phyloP scores from a whole-genome alignment of 2,329 filamentous ascomycete genomes.

The Neofusicoccum ribis region DNA sequence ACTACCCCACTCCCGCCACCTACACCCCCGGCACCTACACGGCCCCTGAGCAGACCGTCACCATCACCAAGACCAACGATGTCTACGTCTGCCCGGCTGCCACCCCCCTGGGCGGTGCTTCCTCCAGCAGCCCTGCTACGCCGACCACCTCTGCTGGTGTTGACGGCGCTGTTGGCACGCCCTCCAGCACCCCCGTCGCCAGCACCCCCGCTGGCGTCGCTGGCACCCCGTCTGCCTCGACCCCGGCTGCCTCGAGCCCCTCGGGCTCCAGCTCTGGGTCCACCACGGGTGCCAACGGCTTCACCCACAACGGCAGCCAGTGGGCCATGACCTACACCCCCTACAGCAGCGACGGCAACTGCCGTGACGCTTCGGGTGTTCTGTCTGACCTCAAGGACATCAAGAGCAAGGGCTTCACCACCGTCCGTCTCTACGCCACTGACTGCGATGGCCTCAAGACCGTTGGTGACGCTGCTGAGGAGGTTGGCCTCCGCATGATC shows the following conservation, averaged over 20 bases:
- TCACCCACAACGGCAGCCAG: slow-evolving; percentile 45
- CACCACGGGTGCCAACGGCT: slow-evolving; percentile 26
- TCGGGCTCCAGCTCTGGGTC: slow-evolving; percentile 21
- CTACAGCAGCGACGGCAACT: slow-evolving; percentile 44
- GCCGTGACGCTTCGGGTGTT: slow-evolving; percentile 44
- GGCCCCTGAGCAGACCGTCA: slow-evolving; percentile 65
- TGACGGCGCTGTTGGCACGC: slow-evolving; percentile 1
- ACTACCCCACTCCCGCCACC: slow-evolving; percentile 66
- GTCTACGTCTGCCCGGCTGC: slow-evolving; percentile 70
- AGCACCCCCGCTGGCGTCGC: background rate
- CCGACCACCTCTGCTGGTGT: slow-evolving; percentile 25
- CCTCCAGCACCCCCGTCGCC: slow-evolving; percentile 11
- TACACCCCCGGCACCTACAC: slow-evolving; percentile 73
- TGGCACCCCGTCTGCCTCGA: slow-evolving; percentile 9
- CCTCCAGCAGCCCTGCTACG: slow-evolving; percentile 9
- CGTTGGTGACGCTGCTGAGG: slow-evolving; percentile 68
- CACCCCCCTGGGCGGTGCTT: slow-evolving; percentile 18
- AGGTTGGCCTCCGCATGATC: slow-evolving; percentile 74
- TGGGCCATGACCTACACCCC: slow-evolving; percentile 54
- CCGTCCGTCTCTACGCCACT: slow-evolving; percentile 82
- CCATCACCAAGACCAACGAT: slow-evolving; percentile 66
- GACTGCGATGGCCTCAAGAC: slow-evolving; percentile 81
- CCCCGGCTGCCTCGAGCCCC: slow-evolving; percentile 21
- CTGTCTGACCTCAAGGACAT: slow-evolving; percentile 44
- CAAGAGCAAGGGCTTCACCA: slow-evolving; percentile 56